Evolutionary conservation across 495 filamentous ascomycete genomes (phyloP), one percentile per base, ranked within the genome.

Genomic region (Tuber borchii): DNA sequence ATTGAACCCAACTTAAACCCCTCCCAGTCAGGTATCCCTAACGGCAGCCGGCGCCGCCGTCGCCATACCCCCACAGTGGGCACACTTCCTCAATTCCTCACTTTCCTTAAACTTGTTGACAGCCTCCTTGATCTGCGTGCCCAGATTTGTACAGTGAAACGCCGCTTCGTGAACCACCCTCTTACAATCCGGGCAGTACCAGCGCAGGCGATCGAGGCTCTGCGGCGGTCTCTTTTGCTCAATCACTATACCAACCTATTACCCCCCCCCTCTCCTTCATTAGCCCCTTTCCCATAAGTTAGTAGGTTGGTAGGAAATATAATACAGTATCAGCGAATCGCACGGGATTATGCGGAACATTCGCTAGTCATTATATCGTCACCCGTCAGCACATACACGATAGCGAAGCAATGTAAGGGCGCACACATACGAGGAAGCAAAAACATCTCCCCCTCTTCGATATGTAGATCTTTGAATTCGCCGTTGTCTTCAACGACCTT

Each of bases 101-200:
- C 90, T 90, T 4, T 84, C 88, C 80, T 89, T 91, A 83, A 97
- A 97, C 69, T 85, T 87, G 82, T 97, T 90, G 44, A 99, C 95
- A 9, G 95, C 96, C 74, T 88, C 90, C 87, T 97, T 99, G 75
- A 99, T 94, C 87, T 99, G 95, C 65, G 93, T 97, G n/a, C 95
- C 95, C 72, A 99, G 84, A 84, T 99, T 91, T 69, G 91, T 93
- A 81, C 93, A 97, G 81, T 95, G 89, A 83, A 99, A 99, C 9
- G 87, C 85, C 56, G 90, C 91, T 86, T 98, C 94, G 84, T 94
- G 90, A 6, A 99, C 95, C 71, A 95, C 84, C 75, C 88, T 87
- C 22, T 85, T 84, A 82, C 93, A 97, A 16, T 83, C 84, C 20
- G 70, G 40, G 81, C 93, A 95, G 84, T 98, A 99, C 95, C 95